These are phyloP conservation scores for Tolypocladium amazonense DNA, from an alignment of 2,329 filamentous ascomycete species.

Conservation along the genomic window DNA sequence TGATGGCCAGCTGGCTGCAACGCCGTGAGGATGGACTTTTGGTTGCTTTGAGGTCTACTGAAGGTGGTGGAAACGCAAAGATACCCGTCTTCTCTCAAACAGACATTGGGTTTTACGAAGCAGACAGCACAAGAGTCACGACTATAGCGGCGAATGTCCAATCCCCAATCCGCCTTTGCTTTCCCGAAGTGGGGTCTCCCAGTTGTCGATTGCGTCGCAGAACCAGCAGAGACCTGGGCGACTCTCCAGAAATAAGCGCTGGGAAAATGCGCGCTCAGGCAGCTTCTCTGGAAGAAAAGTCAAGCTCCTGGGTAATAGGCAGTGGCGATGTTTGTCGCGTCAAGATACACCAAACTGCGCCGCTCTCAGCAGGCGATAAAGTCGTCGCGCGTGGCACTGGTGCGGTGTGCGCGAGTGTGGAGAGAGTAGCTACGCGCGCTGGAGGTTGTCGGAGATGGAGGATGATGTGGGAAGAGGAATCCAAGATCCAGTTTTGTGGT, in stretches of 20 bases:
- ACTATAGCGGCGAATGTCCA: constrained; percentile 15
- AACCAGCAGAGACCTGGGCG: not conserved
- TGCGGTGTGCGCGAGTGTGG: not conserved
- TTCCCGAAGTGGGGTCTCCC: not conserved
- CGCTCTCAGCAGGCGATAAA: not conserved
- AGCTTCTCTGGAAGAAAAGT: not conserved
- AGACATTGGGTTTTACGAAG: constrained; percentile 21
- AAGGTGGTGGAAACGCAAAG: constrained; percentile 12
- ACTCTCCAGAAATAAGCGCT: not conserved
- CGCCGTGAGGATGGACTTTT: constrained; percentile 4
- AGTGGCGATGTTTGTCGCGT: not conserved
- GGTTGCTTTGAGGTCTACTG: constrained; percentile 16
- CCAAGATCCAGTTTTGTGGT: not conserved
- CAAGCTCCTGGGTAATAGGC: not conserved
- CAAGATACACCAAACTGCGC: not conserved
- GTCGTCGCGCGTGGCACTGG: not conserved
- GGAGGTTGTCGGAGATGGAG: not conserved
- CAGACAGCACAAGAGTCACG: constrained; percentile 21
- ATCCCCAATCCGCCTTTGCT: not conserved
- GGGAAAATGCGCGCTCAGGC: not conserved
- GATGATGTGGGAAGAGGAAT: not conserved
- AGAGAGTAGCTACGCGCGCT: not conserved
- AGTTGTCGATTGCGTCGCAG: not conserved
- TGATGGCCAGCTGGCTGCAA: constrained; percentile 1
- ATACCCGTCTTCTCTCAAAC: constrained; percentile 13